Percentiles rank a stretch among this genome's conserved stretches.
Evolutionary conservation across 1,139 yeast species (phyloP).

Genomic region (Geotrichum cucujoidarum): DNA sequence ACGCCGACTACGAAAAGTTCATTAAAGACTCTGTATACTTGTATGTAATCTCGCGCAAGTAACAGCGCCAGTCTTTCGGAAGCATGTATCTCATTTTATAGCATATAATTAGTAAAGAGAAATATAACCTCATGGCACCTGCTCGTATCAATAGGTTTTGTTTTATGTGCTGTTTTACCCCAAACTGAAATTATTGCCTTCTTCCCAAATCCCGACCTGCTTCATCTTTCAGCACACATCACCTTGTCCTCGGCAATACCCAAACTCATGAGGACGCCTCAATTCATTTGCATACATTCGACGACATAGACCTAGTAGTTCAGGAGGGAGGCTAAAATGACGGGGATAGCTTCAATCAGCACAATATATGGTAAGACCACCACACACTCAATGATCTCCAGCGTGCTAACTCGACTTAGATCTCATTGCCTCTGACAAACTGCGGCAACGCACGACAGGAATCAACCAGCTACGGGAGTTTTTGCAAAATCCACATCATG

Average conservation of each 20-base stretch:
- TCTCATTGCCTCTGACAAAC: constrained; percentile 15
- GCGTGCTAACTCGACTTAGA: constrained; percentile 5
- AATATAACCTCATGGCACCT: too few relatives aligned
- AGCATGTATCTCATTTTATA: too few relatives aligned
- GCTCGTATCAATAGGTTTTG: too few relatives aligned
- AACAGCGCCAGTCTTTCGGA: too few relatives aligned
- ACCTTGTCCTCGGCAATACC: too few relatives aligned
- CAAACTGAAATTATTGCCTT: too few relatives aligned
- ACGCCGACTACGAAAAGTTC: constrained; percentile 38
- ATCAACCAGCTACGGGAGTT: constrained; percentile 13
- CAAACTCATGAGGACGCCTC: too few relatives aligned
- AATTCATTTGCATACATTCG: not conserved
- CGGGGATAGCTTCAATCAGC: constrained; percentile 3
- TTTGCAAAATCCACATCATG: constrained; percentile 4
- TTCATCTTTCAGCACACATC: too few relatives aligned
- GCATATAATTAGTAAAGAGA: too few relatives aligned
- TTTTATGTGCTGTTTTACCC: too few relatives aligned
- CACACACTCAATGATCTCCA: not conserved
- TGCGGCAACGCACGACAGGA: constrained; percentile 15
- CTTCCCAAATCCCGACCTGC: too few relatives aligned
- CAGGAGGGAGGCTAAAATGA: not conserved
- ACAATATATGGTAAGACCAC: constrained; percentile 6
- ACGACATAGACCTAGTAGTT: not conserved
- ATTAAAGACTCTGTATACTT: constrained; percentile 41
- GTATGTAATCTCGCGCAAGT: constrained; percentile 38